Base-by-base conservation (phyloP, 176 grass and related monocot genomes). In the Oropetium thomaeum region DNA sequence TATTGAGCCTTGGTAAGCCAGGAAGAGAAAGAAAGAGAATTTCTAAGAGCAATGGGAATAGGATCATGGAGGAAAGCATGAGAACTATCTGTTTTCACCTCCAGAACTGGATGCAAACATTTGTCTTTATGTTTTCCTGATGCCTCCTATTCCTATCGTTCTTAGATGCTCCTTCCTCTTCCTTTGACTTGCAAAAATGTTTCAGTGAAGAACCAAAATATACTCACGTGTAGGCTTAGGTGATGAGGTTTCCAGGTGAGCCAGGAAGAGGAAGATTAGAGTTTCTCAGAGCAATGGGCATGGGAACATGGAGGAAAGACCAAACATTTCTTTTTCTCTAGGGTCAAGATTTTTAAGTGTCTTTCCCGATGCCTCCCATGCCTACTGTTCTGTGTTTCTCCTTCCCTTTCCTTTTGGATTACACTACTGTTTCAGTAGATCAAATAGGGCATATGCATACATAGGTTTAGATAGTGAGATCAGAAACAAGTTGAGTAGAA, bases 221-320 rank as follows among this genome's bases (percentile, higher is more conserved):
- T 44, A 5, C 0, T 2, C 13, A 37, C 17, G 53, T 60, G 22
- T 31, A 31, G 28, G 19, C 8, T 75, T 6, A 65, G n/a, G n/a
- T n/a, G n/a, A n/a, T 47, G 3, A 70, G 30, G 29, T 5, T 20
- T 42, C 19, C 16, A 33, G 13, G 45, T 76, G 30, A 48, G 4
- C 33, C 8, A 3, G 45, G 84, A 77, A 77, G 66, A 65, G 78
- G 72, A 81, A 31, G 65, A 82, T 81, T 33, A 10, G 29, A 88
- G 43, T 7, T 12, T 61, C 45, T 67, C 51, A 72, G 34, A 83
- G 38, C 20, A 22, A 15, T 67, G 4, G 55, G 76, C 52, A 75
- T 70, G 71, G 71, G 71, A 81, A 76, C 70, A 84, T 75, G 32
- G 65, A 76, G 81, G 76, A 84, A 78, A 73, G 41, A 55, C 10